Percentiles rank a stretch among this genome's conserved stretches.
These are phyloP conservation scores for Colletotrichum spinosum DNA, from an alignment of 2,329 filamentous ascomycete genomes.

Conservation along the genomic window DNA sequence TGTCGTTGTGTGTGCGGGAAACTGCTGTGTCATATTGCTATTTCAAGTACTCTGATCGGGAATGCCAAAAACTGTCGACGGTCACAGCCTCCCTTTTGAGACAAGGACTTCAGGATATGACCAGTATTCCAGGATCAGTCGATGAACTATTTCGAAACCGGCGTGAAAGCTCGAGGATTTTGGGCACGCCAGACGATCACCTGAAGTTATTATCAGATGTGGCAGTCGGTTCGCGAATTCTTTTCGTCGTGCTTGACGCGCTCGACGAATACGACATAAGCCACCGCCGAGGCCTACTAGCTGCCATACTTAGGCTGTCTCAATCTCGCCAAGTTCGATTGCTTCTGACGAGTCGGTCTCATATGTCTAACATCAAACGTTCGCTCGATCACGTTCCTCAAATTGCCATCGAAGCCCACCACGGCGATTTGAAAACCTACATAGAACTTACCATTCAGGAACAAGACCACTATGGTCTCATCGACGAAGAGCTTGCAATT, in stretches of 20 bases:
- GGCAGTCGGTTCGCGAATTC: not conserved
- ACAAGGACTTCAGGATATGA: not conserved
- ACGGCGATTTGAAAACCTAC: not conserved
- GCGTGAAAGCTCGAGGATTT: not conserved
- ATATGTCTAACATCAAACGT: not conserved
- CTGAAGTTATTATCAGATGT: not conserved
- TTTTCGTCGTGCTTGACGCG: not conserved
- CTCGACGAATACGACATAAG: not conserved
- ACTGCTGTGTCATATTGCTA: not conserved
- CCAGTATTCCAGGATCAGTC: not conserved
- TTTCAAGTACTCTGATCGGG: slow-evolving; percentile 1
- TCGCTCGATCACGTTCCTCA: not conserved
- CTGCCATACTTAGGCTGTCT: not conserved
- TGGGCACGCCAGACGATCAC: not conserved
- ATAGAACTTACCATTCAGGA: not conserved
- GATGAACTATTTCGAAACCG: not conserved
- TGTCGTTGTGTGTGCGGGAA: not conserved
- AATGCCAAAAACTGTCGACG: not conserved
- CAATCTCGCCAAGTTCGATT: not conserved
- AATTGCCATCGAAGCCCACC: not conserved
- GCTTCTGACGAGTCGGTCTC: not conserved
- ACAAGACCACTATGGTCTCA: not conserved
- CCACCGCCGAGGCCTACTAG: not conserved
- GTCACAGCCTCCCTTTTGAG: not conserved
- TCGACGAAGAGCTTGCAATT: not conserved